A percentile compares a stretch with the other conserved stretches of the same genome.
Conservation (phyloP, 2,329 filamentous ascomycete species). For the Paraphoma chrysanthemicola region DNA sequence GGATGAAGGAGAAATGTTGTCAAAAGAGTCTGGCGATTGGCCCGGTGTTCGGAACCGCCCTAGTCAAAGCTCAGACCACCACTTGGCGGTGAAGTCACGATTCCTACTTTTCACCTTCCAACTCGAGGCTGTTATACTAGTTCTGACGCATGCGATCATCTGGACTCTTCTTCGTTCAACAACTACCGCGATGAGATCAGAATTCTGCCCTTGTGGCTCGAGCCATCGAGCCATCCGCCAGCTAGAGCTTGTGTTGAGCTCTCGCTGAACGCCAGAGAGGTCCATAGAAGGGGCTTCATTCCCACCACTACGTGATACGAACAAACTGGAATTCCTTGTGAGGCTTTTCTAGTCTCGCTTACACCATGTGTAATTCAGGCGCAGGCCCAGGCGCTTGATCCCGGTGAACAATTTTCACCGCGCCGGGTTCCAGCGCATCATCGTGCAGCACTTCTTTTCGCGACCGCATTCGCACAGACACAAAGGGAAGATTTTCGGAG, state of each 20-base stretch:
- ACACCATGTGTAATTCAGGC: neutral
- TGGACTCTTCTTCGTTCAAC: no score
- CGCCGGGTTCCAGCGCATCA: neutral
- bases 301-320: no score
- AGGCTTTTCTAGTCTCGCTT: no score
- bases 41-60: neutral
- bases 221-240: no score
- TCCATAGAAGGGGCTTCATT: no score
- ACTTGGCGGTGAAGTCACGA: neutral
- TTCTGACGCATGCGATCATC: no score
- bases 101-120: neutral
- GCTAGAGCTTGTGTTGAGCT: no score
- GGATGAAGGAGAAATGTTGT: neutral
- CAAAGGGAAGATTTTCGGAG: slow-evolving; percentile 1
- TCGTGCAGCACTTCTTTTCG: neutral
- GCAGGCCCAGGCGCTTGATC: neutral
- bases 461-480: neutral
- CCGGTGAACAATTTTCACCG: neutral
- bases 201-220: no score
- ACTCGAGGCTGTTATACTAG: no score
- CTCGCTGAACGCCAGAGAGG: no score
- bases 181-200: no score
- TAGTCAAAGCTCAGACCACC: neutral
- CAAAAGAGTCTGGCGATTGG: neutral
- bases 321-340: no score